A percentile compares a stretch with the other conserved stretches of the same genome.
Conservation (phyloP, 2,329 filamentous ascomycete genomes). For the Pseudogymnoascus sp. region DNA sequence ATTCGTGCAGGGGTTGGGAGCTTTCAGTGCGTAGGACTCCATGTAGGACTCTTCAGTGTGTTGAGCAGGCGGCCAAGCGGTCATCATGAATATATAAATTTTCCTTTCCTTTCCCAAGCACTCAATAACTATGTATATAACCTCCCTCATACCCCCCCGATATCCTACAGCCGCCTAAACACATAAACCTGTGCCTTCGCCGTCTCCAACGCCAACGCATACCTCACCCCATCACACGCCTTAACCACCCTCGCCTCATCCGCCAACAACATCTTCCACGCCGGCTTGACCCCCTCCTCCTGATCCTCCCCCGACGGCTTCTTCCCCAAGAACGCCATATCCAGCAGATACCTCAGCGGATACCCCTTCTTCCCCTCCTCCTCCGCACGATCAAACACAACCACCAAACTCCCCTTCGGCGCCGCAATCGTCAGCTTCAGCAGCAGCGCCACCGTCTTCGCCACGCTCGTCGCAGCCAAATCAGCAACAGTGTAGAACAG, state of each 20-base stretch:
- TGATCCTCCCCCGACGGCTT: constrained; percentile 33
- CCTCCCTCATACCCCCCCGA: constrained; percentile 25
- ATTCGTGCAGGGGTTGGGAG: too few species aligned
- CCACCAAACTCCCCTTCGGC: constrained; percentile 57
- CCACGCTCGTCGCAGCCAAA: constrained; percentile 69
- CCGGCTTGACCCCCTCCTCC: constrained; percentile 23
- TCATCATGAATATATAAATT: background rate
- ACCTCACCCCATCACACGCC: constrained; percentile 58
- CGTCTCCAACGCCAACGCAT: constrained; percentile 83
- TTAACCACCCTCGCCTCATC: constrained; percentile 84
- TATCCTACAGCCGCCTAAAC: constrained; percentile 47
- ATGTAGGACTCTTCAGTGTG: background rate
- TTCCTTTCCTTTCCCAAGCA: background rate
- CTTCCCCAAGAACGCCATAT: constrained; percentile 64
- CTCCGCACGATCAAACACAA: constrained; percentile 90
- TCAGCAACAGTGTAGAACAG: constrained; percentile 94
- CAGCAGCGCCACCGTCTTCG: constrained; percentile 71
- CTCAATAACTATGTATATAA: background rate
- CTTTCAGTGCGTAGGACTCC: background rate
- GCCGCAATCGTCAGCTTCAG: constrained; percentile 57
- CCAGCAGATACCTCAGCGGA: constrained; percentile 91
- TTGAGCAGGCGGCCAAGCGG: background rate
- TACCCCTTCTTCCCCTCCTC: constrained; percentile 58
- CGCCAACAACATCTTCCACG: constrained; percentile 70
- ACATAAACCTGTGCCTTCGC: constrained; percentile 93